Conservation (phyloP, 202 grass and related monocot species). For the Musa balbisiana region DNA sequence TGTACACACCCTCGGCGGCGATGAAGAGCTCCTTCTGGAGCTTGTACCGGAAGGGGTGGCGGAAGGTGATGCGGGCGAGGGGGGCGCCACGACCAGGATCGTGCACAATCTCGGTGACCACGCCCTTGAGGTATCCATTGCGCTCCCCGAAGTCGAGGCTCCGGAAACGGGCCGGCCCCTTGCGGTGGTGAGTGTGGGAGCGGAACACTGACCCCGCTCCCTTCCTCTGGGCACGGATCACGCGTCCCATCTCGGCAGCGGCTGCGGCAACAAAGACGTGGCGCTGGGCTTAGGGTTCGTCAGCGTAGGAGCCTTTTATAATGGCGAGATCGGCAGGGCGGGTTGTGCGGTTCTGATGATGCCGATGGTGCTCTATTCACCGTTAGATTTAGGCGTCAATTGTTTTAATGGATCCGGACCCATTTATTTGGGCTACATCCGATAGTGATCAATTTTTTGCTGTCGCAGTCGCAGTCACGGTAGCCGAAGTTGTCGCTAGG, state of each 20-base stretch:
- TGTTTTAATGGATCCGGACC: too few species aligned
- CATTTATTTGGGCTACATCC: too few species aligned
- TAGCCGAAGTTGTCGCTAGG: too few species aligned
- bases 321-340: too few species aligned
- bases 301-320: too few species aligned
- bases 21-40: slow-evolving; percentile 15
- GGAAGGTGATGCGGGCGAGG: slow-evolving; percentile 8
- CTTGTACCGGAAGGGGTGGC: slow-evolving; percentile 7
- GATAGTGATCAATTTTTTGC: too few species aligned
- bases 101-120: slow-evolving; percentile 9
- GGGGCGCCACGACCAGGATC: slow-evolving; percentile 1
- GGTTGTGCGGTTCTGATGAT: too few species aligned
- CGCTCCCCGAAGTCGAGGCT: slow-evolving; percentile 18
- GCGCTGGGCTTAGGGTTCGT: too few species aligned
- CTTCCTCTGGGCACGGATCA: slow-evolving; percentile 20
- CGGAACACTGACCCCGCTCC: slow-evolving; percentile 14
- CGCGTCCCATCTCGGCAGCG: slow-evolving; percentile 3
- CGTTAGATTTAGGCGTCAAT: too few species aligned
- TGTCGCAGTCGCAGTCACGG: too few species aligned
- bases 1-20: slow-evolving; percentile 5
- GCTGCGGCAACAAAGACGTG: background rate
- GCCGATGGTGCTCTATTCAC: too few species aligned
- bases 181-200: slow-evolving; percentile 11
- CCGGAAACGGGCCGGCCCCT: slow-evolving; percentile 10
- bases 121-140: slow-evolving; percentile 23